Percentiles rank a stretch among this genome's conserved stretches.
These are phyloP conservation scores for Torrubiella hemipterigena DNA, from an alignment of 2,329 filamentous ascomycete species.

Conservation along the genomic window DNA sequence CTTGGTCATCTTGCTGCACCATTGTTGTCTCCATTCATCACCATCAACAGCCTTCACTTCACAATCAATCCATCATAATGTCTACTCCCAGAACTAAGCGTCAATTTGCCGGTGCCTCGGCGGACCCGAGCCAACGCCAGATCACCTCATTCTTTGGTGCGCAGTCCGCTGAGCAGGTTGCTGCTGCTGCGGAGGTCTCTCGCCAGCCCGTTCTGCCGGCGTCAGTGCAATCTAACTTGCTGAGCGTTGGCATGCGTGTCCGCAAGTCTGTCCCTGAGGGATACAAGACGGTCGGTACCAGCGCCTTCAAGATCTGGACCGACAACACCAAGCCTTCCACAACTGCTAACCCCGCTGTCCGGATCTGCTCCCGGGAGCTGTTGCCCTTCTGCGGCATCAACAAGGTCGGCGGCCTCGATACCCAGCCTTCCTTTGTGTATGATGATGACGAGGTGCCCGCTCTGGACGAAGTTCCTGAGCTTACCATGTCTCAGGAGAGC, in stretches of 20 bases:
- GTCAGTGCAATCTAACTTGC: slow-evolving; percentile 66
- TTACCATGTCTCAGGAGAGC: slow-evolving; percentile 46
- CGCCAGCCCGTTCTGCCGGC: slow-evolving; percentile 43
- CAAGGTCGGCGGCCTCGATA: slow-evolving; percentile 57
- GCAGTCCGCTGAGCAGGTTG: slow-evolving; percentile 24
- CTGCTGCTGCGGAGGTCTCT: slow-evolving; percentile 13
- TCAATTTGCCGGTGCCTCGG: slow-evolving; percentile 46
- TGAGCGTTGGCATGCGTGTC: slow-evolving; percentile 87
- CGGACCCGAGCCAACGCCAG: slow-evolving; percentile 46
- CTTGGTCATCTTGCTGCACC: neutral
- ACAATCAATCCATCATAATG: slow-evolving; percentile 25
- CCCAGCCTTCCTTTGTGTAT: slow-evolving; percentile 34
- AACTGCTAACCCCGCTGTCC: slow-evolving; percentile 9
- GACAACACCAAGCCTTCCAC: slow-evolving; percentile 15
- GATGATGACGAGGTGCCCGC: slow-evolving; percentile 19
- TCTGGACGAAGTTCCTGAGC: slow-evolving; percentile 29
- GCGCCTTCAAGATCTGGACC: slow-evolving; percentile 39
- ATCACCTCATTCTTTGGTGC: slow-evolving; percentile 51
- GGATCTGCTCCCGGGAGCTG: slow-evolving; percentile 43
- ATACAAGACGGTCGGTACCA: slow-evolving; percentile 61
- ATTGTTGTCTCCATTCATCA: slow-evolving; percentile 3
- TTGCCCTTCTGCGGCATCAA: slow-evolving; percentile 72
- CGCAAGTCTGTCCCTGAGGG: slow-evolving; percentile 89
- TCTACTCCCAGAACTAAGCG: slow-evolving; percentile 45
- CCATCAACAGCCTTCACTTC: slow-evolving; percentile 4